Base-by-base conservation (phyloP, 352 stramenopile species). In the Globisporangium rhizosaccharum region DNA sequence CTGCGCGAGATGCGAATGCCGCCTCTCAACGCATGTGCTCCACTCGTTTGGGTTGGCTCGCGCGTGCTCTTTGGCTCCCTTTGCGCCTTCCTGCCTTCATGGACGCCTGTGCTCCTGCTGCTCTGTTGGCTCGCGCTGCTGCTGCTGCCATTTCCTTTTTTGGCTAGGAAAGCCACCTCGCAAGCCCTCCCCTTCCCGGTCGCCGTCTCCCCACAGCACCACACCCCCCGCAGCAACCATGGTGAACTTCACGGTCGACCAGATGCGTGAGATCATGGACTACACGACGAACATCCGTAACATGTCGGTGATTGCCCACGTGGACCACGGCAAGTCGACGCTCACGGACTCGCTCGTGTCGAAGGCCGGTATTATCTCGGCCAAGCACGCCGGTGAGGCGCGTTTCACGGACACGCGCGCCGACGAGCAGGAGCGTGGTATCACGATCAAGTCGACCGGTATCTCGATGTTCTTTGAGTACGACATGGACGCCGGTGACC, bases 391-490 rank as follows among this genome's bases (percentile, higher is more conserved):
- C 60, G 97, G 97, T 72, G 97, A 98, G 69, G 96, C 96, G 41
- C 94, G 97, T 77, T 99, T 99, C 91, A 99, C 96, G 44, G 98
- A 99, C 82, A 99, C 96, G n/a, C 93, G 96, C 71, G 90, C 90
- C n/a, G 98, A 99, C 79, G 98, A 99, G 84, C 96, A 99, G 73
- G 97, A 99, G 71, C 96, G 97, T 79, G 94, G 97, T 85, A 99
- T 99, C 77, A 99, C 97, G 62, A 99, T 99, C 83, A 99, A 99
- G 87, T 99, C 97, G 47, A 99, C 97, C 52, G 97, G 96, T 88
- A 99, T 99, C 75, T 99, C 96, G 51, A 98, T 99, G 96, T 99
- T 99, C 86, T 99, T 99, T 73, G 96, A 99, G 88, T 99, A 99
- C 89, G 95, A 99, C 72, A 96, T 98, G 73, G 92, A 98, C 75